Percentiles rank a stretch among this genome's conserved stretches.
Conservation (phyloP, 2,329 filamentous ascomycete genomes). For the Leptographium wingfieldii region DNA sequence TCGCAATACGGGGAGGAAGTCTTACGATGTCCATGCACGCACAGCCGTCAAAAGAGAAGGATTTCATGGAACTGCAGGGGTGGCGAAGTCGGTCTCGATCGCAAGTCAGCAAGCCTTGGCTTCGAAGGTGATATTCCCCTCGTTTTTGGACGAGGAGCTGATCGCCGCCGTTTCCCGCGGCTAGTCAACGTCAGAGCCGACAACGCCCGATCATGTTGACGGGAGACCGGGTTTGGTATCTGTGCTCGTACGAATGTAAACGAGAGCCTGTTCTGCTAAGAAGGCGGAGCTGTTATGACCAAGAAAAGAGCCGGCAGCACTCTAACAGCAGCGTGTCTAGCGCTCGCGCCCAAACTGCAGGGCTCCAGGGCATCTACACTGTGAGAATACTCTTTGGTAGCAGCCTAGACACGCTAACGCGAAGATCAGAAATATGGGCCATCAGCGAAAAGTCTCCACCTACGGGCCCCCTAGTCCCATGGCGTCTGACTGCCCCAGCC, state of each 20-base stretch:
- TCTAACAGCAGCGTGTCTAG: not conserved
- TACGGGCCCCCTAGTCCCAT: not conserved
- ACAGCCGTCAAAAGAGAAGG: not conserved
- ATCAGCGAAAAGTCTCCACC: not conserved
- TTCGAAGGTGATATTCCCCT: not conserved
- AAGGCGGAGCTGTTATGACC: too few species aligned
- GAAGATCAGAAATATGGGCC: not conserved
- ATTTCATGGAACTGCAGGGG: not conserved
- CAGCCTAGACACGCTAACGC: not conserved
- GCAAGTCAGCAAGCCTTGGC: not conserved
- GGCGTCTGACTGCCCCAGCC: not conserved
- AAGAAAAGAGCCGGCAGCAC: too few species aligned
- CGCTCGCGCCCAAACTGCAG: not conserved
- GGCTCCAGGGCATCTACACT: not conserved
- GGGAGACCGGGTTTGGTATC: not conserved
- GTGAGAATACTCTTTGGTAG: not conserved
- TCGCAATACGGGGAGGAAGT: not conserved
- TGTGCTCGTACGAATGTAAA: too few species aligned
- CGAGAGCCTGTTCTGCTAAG: too few species aligned
- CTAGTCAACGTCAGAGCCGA: not conserved
- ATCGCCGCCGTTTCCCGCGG: not conserved
- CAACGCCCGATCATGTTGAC: not conserved
- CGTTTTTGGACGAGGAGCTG: not conserved
- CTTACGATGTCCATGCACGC: constrained; percentile 2
- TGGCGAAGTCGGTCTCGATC: not conserved